Evolutionary conservation across 768 basidiomycete genomes (phyloP).

Genomic region (Fibroporia radiculosa): DNA sequence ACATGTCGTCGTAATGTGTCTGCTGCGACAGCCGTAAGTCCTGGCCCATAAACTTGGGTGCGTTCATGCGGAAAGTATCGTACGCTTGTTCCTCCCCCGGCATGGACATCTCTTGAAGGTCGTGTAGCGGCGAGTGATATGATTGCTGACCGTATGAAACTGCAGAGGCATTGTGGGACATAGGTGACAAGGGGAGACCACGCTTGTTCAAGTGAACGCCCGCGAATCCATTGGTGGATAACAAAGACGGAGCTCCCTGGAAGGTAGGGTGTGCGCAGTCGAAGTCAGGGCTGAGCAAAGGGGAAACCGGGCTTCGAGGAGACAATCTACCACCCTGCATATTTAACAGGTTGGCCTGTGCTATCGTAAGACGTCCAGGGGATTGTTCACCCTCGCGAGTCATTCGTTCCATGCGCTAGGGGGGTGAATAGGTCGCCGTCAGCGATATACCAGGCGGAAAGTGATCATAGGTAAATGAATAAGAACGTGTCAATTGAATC

Average conservation of each 20-base stretch:
- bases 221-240: background rate
- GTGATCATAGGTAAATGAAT: no score
- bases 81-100: background rate
- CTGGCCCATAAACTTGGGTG: background rate
- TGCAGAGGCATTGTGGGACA: background rate
- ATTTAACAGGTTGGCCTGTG: slow-evolving; percentile 71
- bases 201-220: background rate
- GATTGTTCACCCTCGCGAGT: slow-evolving; percentile 55
- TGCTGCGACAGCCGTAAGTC: slow-evolving; percentile 7
- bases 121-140: background rate
- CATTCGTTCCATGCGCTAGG: slow-evolving; percentile 58
- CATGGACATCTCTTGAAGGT: background rate
- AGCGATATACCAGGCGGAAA: background rate
- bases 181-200: background rate
- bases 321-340: slow-evolving; percentile 57
- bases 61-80: slow-evolving; percentile 1
- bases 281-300: slow-evolving; percentile 16
- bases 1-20: background rate
- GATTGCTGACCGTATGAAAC: background rate
- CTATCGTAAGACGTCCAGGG: slow-evolving; percentile 63
- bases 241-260: background rate
- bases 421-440: no score
- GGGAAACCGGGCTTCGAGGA: slow-evolving; percentile 15
- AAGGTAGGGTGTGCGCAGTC: slow-evolving; percentile 2
- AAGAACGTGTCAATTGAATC: no score